Evolutionary conservation across 345 rosid species (phyloP).

Genomic region (Pistacia vera): DNA sequence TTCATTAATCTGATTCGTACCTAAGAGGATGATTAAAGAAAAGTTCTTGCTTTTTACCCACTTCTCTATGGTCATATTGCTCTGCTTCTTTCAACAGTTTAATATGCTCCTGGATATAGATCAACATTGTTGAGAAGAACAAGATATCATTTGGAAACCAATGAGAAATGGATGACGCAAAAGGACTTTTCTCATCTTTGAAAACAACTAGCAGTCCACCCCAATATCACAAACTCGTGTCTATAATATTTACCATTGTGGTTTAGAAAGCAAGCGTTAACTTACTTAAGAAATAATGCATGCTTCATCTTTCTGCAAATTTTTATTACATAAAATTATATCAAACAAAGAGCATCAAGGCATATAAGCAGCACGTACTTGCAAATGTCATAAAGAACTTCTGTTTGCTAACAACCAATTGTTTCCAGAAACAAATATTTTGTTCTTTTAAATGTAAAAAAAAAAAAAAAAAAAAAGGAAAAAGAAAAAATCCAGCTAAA

Average conservation of each 20-base stretch:
- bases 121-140: slow-evolving; percentile 4
- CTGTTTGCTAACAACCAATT: neutral
- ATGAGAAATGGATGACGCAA: neutral
- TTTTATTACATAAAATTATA: neutral
- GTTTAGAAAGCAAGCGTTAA: neutral
- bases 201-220: neutral
- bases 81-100: slow-evolving; percentile 79
- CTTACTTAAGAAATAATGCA: neutral
- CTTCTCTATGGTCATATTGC: slow-evolving; percentile 86
- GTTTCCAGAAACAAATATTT: neutral
- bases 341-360: neutral
- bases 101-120: slow-evolving; percentile 66
- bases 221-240: neutral
- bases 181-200: neutral
- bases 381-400: neutral
- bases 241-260: neutral
- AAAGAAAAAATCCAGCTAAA: neutral
- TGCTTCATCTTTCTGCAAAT: neutral
- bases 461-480: slow-evolving; percentile 7
- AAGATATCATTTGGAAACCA: slow-evolving; percentile 7
- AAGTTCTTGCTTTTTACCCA: slow-evolving; percentile 92
- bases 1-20: slow-evolving; percentile 33
- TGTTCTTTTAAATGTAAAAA: neutral
- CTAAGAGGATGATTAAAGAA: slow-evolving; percentile 89
- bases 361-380: neutral